phyloP scores from a whole-genome alignment of 306 rosid species.

The Hippophae rhamnoides region DNA sequence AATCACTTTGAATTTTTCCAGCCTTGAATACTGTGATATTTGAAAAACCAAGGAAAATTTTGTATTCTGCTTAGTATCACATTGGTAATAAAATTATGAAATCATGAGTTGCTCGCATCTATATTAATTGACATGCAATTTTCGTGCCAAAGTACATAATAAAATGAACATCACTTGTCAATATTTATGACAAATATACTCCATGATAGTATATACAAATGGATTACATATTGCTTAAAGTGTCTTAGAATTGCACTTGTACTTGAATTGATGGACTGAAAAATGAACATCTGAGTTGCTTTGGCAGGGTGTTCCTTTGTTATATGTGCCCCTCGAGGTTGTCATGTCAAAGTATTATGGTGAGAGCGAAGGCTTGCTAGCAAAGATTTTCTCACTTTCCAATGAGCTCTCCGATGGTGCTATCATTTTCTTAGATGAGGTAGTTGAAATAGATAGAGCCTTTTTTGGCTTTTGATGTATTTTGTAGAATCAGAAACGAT shows the following conservation, averaged over 20 bases:
- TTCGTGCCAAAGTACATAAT: no score
- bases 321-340: slow-evolving; percentile 83
- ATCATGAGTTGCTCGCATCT: no score
- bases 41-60: no score
- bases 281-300: slow-evolving; percentile 1
- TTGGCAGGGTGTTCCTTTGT: slow-evolving; percentile 72
- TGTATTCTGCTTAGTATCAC: no score
- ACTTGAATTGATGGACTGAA: slow-evolving; percentile 15
- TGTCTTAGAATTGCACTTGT: background rate
- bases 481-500: background rate
- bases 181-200: no score
- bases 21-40: no score
- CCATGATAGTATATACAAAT: no score
- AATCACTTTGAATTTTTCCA: no score
- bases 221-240: no score
- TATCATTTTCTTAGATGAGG: slow-evolving; percentile 85
- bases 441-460: slow-evolving; percentile 21
- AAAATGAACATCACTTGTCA: no score
- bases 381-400: slow-evolving; percentile 75
- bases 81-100: no score
- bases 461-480: background rate
- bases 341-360: slow-evolving; percentile 79
- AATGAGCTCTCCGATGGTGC: slow-evolving; percentile 67
- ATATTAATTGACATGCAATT: no score
- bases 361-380: slow-evolving; percentile 81